Conservation (phyloP, 2,329 filamentous ascomycete species). For the Fusarium coicis region DNA sequence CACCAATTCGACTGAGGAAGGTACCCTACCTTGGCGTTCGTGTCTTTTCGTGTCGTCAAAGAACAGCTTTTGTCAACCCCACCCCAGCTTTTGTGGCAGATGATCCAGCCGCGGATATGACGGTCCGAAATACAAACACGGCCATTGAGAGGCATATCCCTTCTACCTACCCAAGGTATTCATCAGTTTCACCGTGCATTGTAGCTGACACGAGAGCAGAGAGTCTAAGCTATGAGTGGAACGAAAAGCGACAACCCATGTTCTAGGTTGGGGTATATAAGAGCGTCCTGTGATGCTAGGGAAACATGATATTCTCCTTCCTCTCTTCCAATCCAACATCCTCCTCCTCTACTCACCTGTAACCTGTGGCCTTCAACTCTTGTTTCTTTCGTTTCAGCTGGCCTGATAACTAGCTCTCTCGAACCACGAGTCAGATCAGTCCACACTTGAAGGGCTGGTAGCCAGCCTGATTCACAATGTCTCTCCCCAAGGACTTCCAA, state of each 20-base stretch:
- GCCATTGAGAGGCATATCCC: constrained; percentile 30
- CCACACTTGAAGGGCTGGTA: constrained; percentile 4
- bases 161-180: not conserved
- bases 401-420: constrained; percentile 5
- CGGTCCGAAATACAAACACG: constrained; percentile 56
- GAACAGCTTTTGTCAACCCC: constrained; percentile 29
- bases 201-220: constrained; percentile 22
- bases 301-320: constrained; percentile 2
- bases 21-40: constrained; percentile 4
- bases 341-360: not conserved
- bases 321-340: constrained; percentile 4
- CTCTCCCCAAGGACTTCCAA: constrained; percentile 74
- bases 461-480: constrained; percentile 31
- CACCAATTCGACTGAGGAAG: constrained; percentile 35
- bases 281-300: constrained; percentile 31
- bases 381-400: constrained; percentile 3
- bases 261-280: constrained; percentile 41
- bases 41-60: constrained; percentile 13
- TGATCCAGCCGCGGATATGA: constrained; percentile 59
- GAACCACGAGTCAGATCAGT: not conserved
- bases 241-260: constrained; percentile 33
- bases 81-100: constrained; percentile 38
- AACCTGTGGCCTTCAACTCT: constrained; percentile 1
- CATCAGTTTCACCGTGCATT: constrained; percentile 10
- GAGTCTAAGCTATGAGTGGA: constrained; percentile 35